Evolutionary conservation across 352 stramenopile species (phyloP).

Genomic region (Pythium grandisporangium): DNA sequence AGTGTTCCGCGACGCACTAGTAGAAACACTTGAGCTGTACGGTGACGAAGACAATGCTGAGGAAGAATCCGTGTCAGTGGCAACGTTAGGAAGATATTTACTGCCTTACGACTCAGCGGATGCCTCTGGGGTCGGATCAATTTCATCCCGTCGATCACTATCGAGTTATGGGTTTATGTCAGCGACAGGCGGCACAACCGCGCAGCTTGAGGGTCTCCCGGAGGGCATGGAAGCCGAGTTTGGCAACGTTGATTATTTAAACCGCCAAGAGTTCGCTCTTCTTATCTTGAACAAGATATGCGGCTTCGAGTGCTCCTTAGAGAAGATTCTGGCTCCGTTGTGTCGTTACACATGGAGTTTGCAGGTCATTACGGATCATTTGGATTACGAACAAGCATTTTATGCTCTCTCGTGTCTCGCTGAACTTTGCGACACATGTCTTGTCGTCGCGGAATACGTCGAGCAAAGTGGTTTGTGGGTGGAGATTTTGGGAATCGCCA

Average conservation of each 20-base stretch:
- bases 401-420: slow-evolving; percentile 70
- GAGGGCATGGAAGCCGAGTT: slow-evolving; percentile 56
- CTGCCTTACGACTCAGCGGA: slow-evolving; percentile 52
- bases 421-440: slow-evolving; percentile 67
- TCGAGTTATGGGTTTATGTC: slow-evolving; percentile 70
- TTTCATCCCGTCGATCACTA: slow-evolving; percentile 64
- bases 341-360: slow-evolving; percentile 73
- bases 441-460: slow-evolving; percentile 68
- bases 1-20: slow-evolving; percentile 38
- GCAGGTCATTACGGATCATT: slow-evolving; percentile 75
- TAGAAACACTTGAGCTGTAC: slow-evolving; percentile 57
- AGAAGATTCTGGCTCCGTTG: slow-evolving; percentile 67
- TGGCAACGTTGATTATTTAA: slow-evolving; percentile 67
- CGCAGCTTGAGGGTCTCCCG: slow-evolving; percentile 18
- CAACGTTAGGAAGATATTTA: slow-evolving; percentile 65
- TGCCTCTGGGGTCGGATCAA: slow-evolving; percentile 40
- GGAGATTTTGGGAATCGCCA: slow-evolving; percentile 65
- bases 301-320: slow-evolving; percentile 55
- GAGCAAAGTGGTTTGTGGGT: slow-evolving; percentile 68
- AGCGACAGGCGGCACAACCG: slow-evolving; percentile 23
- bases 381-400: slow-evolving; percentile 71
- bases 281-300: slow-evolving; percentile 80
- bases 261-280: slow-evolving; percentile 62
- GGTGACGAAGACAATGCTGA: slow-evolving; percentile 51
- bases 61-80: slow-evolving; percentile 62